phyloP scores from a whole-genome alignment of 1,139 yeast genomes.

The Suhomyces bokatorum region DNA sequence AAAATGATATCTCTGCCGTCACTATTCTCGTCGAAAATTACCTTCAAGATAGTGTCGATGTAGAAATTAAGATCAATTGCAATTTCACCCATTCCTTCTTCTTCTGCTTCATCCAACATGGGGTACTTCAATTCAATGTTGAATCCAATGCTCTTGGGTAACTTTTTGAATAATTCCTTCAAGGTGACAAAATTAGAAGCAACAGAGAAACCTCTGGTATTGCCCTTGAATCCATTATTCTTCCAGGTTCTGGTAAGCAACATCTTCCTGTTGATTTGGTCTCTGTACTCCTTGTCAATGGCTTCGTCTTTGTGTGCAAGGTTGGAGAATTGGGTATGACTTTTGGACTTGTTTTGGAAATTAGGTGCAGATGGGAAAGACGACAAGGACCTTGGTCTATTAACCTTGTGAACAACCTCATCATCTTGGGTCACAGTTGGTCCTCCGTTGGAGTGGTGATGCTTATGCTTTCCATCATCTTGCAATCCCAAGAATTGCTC shows the following conservation, averaged over 20 bases:
- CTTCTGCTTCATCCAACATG: constrained; percentile 89
- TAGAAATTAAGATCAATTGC: constrained; percentile 84
- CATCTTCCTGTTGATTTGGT: constrained; percentile 65
- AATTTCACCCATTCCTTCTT: constrained; percentile 83
- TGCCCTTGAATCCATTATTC: constrained; percentile 85
- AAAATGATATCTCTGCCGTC: constrained; percentile 84
- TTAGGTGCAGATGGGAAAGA: constrained; percentile 39
- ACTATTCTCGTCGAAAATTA: constrained; percentile 73
- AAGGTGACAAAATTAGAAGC: constrained; percentile 91
- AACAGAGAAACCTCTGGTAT: constrained; percentile 83
- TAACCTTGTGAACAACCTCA: constrained; percentile 33
- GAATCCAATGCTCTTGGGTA: constrained; percentile 86
- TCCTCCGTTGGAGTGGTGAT: constrained; percentile 11
- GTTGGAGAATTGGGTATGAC: constrained; percentile 13
- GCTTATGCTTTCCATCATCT: constrained; percentile 20
- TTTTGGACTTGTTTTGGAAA: constrained; percentile 15
- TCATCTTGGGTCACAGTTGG: constrained; percentile 37
- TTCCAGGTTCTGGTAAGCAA: constrained; percentile 85
- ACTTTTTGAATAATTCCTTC: constrained; percentile 75
- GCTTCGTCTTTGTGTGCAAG: constrained; percentile 25
- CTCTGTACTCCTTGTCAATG: constrained; percentile 38
- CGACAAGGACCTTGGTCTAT: constrained; percentile 44
- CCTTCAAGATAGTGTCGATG: constrained; percentile 80
- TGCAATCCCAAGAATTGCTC: constrained; percentile 84
- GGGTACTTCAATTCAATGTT: constrained; percentile 96